Percentiles rank a stretch among this genome's conserved stretches.
phyloP scores from a whole-genome alignment of 257 asterid genomes.

The Przewalskia tangutica region DNA sequence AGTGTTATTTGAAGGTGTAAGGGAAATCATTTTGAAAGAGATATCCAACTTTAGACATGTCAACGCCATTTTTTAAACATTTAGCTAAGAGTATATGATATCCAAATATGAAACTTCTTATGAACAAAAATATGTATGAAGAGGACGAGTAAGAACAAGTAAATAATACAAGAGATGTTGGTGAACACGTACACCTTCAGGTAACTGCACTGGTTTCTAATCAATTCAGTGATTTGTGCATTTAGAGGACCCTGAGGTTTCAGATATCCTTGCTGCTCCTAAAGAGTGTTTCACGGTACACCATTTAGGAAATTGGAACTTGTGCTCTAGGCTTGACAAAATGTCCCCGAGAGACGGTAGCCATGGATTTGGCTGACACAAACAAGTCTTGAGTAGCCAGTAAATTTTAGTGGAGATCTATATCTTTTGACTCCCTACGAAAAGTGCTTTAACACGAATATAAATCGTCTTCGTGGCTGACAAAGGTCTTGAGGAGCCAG shows the following conservation, averaged over 20 bases:
- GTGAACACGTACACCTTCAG: not conserved
- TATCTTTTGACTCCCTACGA: conserved; percentile 23
- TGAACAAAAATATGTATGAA: too few species aligned
- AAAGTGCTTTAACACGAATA: conserved; percentile 27
- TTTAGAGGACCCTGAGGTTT: conserved; percentile 16
- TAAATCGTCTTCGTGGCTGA: conserved; percentile 3
- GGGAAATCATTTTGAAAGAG: not conserved
- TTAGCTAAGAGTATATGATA: not conserved
- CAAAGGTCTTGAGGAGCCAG: conserved; percentile 1
- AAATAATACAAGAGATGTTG: not conserved
- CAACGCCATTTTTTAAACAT: not conserved
- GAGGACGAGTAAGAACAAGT: not conserved
- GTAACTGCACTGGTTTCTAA: not conserved
- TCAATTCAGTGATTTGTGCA: not conserved
- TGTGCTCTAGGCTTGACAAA: conserved; percentile 2
- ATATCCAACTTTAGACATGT: not conserved
- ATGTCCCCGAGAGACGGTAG: not conserved
- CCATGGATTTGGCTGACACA: conserved; percentile 5
- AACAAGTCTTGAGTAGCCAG: conserved; percentile 1
- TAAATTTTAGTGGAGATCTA: not conserved
- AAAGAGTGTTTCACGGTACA: conserved; percentile 11
- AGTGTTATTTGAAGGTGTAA: not conserved
- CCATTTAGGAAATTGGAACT: not conserved
- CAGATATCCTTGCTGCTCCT: not conserved
- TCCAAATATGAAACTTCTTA: not conserved